Evolutionary conservation across 2,329 filamentous ascomycete genomes (phyloP), one percentile per base, ranked within the genome.

Genomic region (Colletotrichum somersetense): DNA sequence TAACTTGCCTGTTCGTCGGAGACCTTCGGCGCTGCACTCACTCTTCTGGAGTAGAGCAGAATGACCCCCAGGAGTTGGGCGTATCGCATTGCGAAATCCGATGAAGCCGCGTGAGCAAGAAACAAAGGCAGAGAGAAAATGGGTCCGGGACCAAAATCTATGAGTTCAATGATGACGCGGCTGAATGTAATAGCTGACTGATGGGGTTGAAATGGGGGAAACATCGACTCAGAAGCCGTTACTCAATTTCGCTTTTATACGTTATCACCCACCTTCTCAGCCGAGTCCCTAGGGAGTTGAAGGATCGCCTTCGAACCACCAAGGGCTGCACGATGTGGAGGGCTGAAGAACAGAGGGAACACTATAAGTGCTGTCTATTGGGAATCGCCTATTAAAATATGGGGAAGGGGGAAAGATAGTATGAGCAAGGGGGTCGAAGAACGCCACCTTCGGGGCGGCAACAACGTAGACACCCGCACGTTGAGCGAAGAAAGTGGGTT

Each of bases 261-360:
- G 33, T 38, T 35, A 20, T 48, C 14, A 44, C 33, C 61, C 14
- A 35, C 33, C 61, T 63, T 26, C 20, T 52, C 38, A n/a, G 26
- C 35, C n/a, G 40, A 35, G 30, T 52, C 23, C 35, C 33, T 35
- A 69, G 46, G 67, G 62, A 53, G 53, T 59, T 20, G 16, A 11
- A 10, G 16, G 44, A 46, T 53, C 38, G 38, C 20, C 46, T 42
- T 40, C 35, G 35, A 30, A 12, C 30, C 16, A 30, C 16, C 14
- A 57, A 52, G 35, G 46, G 20, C 40, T 35, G n/a, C 7, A 33
- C 11, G 20, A 5, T 20, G 35, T 14, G 44, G 52, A 46, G n/a
- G 16, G 23, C 12, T 48, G 11, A 48, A 50, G 58, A 64, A 72
- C 30, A 69, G 69, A 64, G 69, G 58, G 58, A 33, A 58, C 26